These are phyloP conservation scores for Epichloe gansuensis DNA, from an alignment of 2,329 filamentous ascomycete species.

Conservation along the genomic window DNA sequence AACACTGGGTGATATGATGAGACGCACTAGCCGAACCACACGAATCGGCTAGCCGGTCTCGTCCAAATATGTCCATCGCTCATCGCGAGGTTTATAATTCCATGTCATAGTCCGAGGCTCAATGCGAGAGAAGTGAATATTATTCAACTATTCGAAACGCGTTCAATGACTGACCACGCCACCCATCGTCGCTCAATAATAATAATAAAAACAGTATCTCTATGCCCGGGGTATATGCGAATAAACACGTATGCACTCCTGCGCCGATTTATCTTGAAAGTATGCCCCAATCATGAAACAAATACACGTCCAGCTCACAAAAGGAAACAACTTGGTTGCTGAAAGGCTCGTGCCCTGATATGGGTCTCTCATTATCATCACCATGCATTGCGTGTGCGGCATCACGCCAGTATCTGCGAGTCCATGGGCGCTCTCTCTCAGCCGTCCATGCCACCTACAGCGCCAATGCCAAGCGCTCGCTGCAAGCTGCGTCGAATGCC, in stretches of 20 bases:
- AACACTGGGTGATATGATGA: no score
- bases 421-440: neutral
- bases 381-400: neutral
- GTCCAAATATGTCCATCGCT: neutral
- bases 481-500: slow-evolving; percentile 35
- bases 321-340: neutral
- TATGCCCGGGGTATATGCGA: slow-evolving; percentile 2
- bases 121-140: neutral
- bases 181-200: neutral
- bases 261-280: slow-evolving; percentile 4
- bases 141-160: neutral
- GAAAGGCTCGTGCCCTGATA: neutral
- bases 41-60: no score
- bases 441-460: neutral
- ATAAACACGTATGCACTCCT: neutral
- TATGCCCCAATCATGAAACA: neutral
- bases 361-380: neutral
- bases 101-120: neutral
- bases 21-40: no score
- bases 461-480: slow-evolving; percentile 30
- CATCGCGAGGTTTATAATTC: neutral
- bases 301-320: neutral
- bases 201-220: slow-evolving; percentile 2
- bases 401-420: neutral
- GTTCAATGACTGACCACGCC: neutral